Base-by-base conservation (phyloP, 345 rosid genomes). In the Gossypium rotundifolium region DNA sequence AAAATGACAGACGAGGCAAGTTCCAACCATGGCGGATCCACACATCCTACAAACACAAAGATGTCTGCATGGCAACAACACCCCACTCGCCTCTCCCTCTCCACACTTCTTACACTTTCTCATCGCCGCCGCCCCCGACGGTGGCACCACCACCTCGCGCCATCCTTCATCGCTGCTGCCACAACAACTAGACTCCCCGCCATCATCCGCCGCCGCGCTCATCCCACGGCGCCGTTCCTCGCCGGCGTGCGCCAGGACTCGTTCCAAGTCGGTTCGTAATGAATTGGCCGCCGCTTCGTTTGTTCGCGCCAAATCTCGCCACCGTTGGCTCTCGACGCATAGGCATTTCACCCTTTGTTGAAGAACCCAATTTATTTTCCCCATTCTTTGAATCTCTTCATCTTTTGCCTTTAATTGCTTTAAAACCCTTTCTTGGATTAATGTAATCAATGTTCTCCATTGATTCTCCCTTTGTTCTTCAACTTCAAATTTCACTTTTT, bases 61-160 rank as follows among this genome's bases (percentile, higher is more conserved):
- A 79, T 93, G 98, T 81, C 94, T 80, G 82, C 98, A 93, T 48
- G 98, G 96, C 79, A 90, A 71, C 78, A 93, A 74, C 88, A 93
- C 44, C 83, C 89, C 96, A 58, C 90, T 83, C 9, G 91, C 76
- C 65, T 90, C 96, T 79, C 72, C 80, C 79, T 79, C 83, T 82
- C 96, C 88, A 77, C 98, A 93, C 79, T 78, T 81, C 70, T 79
- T 72, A 77, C 94, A 90, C 71, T 60, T 54, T 78, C 76, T 69
- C 62, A 42, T 46, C 62, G 22, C 63, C 54, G 20, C 78, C 42
- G 65, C 79, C 49, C 2, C 12, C 4, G 23, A 49, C 3, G 25
- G 70, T 52, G 67, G 65, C 51, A 46, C 51, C 64, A 44, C 72
- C 74, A 38, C 72, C 63, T 16, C 33, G 11, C 51, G 29, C 16